A percentile compares a stretch with the other conserved stretches of the same genome.
phyloP scores from a whole-genome alignment of 306 rosid species.

The Geum urbanum region DNA sequence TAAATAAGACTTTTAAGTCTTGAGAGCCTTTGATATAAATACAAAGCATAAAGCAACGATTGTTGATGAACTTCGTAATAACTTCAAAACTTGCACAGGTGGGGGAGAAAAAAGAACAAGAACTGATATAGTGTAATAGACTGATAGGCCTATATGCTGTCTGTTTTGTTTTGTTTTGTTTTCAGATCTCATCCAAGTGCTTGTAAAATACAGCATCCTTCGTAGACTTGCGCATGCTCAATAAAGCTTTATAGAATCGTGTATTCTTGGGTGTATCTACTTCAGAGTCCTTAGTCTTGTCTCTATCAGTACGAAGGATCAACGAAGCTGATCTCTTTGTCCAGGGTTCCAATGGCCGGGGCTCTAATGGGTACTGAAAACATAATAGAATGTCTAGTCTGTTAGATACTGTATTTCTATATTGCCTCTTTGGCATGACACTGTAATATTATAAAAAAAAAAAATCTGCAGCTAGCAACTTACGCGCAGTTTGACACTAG shows the following conservation, averaged over 20 bases:
- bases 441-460: too few relatives aligned
- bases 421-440: neutral
- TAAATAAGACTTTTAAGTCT: neutral
- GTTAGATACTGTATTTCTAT: neutral
- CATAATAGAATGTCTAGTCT: neutral
- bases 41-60: neutral
- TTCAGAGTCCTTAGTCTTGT: slow-evolving; percentile 11
- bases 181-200: slow-evolving; percentile 22
- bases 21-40: neutral
- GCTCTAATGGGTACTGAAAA: slow-evolving; percentile 26
- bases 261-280: slow-evolving; percentile 14
- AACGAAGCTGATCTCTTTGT: slow-evolving; percentile 30
- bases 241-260: slow-evolving; percentile 29
- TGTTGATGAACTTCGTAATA: neutral
- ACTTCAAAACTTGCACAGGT: neutral
- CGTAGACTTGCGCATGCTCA: slow-evolving; percentile 28
- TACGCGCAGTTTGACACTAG: slow-evolving; percentile 24
- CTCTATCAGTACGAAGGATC: slow-evolving; percentile 13
- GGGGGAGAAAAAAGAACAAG: neutral
- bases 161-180: slow-evolving; percentile 1
- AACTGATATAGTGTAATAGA: neutral
- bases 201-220: slow-evolving; percentile 21
- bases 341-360: slow-evolving; percentile 16
- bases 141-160: neutral
- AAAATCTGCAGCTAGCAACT: neutral